A percentile compares a stretch with the other conserved stretches of the same genome.
phyloP scores from a whole-genome alignment of 306 rosid genomes.

The Prunus mume region DNA sequence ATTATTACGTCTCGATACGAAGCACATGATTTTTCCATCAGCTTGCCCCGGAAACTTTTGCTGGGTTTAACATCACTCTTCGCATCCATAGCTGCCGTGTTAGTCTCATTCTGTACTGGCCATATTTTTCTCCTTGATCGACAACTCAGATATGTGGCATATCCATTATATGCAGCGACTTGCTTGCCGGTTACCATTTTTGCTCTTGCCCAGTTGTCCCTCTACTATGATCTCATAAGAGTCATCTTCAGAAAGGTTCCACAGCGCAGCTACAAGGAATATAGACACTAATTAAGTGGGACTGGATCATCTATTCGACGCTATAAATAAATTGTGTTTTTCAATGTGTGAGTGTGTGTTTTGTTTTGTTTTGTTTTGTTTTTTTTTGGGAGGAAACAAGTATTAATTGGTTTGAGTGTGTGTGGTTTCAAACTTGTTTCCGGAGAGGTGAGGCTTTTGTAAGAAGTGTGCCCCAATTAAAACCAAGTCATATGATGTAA shows the following conservation, averaged over 20 bases:
- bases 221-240: constrained; percentile 48
- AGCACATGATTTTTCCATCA: constrained; percentile 34
- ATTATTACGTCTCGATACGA: constrained; percentile 45
- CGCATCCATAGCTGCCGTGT: constrained; percentile 40
- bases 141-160: constrained; percentile 25
- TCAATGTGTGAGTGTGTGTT: no score
- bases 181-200: constrained; percentile 41
- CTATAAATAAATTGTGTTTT: no score
- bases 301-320: no score
- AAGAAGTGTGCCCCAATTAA: no score
- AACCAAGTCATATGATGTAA: no score
- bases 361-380: no score
- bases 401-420: no score
- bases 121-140: constrained; percentile 34
- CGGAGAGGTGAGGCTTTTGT: no score
- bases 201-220: constrained; percentile 41
- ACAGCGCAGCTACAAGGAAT: constrained; percentile 29
- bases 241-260: constrained; percentile 40
- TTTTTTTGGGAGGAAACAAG: no score
- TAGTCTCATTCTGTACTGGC: constrained; percentile 46
- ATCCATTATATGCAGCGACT: constrained; percentile 40
- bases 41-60: constrained; percentile 39
- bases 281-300: no score
- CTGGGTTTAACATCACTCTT: constrained; percentile 42
- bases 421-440: no score